Base-by-base conservation (phyloP, 352 stramenopile species). In the Phytophthora tentaculata region DNA sequence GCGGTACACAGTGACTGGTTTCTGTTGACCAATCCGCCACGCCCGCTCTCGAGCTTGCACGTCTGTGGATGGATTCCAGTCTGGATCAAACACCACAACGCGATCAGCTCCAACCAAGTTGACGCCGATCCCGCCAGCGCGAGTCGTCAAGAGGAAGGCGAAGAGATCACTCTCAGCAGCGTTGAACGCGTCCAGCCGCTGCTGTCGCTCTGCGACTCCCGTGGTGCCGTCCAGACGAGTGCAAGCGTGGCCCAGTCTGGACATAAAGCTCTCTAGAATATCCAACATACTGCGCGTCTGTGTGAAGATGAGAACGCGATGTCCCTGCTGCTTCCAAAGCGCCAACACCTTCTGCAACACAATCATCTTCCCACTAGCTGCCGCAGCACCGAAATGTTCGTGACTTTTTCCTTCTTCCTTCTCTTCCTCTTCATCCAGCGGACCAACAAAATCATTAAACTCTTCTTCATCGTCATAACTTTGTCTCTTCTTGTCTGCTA, bases 31-130 rank as follows among this genome's bases (percentile, higher is more conserved):
- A 41, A 99, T 95, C 12, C 98, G 82, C 95, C 96, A 99, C 32
- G 96, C 94, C n/a, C 98, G 90, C 67, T 99, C 98, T 17, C 96
- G 80, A n/a, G 98, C 97, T 81, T 99, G 95, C 14, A 97, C 73
- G 63, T 99, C 97, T 1, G 91, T 99, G 44, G 91, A 96, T 13
- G 98, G 98, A 71, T 99, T 99, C 97, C 98, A 99, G 69, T 99
- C 96, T n/a, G 97, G 97, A 76, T 99, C 97, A 67, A 98, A 99
- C 2, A 99, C 86, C 26, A 99, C 81, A 4, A 99, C 96, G 39
- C 96, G 80, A 72, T 99, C 93, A 0, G 97, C 98, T 41, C 96
- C 97, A 13, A 95, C 97, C 14, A 99, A 78, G 54, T 98, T 98
- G 35, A 99, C 81, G 5, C 98, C 98, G 39, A 99, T 96, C 9